Evolutionary conservation across 345 rosid species (phyloP).

Genomic region (Eucalyptus sideroxylon): DNA sequence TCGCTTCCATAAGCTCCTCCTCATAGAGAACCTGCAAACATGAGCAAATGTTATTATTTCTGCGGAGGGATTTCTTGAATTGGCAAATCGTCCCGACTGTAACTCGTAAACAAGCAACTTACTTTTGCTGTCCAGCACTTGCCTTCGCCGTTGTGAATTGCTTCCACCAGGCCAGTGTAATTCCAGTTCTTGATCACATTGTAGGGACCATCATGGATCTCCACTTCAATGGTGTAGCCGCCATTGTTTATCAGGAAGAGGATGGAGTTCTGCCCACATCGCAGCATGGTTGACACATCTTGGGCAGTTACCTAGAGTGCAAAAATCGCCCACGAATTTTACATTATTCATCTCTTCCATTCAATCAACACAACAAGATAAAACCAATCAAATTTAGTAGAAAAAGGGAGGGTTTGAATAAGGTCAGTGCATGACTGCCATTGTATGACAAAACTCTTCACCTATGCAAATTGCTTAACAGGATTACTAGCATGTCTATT

Average conservation of each 20-base stretch:
- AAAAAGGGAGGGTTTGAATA: background rate
- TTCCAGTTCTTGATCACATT: constrained; percentile 87
- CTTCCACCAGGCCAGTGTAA: constrained; percentile 49
- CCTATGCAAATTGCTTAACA: background rate
- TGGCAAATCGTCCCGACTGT: background rate
- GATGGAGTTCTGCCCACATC: constrained; percentile 48
- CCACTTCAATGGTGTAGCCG: constrained; percentile 77
- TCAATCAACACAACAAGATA: background rate
- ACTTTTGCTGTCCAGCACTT: constrained; percentile 84
- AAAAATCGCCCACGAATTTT: background rate
- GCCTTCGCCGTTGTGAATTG: constrained; percentile 18
- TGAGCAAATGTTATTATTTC: background rate
- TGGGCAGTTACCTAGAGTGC: constrained; percentile 51
- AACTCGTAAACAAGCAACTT: background rate
- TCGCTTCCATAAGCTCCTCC: constrained; percentile 58
- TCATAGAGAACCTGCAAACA: constrained; percentile 35
- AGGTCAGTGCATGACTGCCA: background rate
- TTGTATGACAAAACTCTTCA: background rate
- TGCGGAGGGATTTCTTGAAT: background rate
- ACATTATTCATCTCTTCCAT: background rate
- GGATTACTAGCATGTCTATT: constrained; percentile 37
- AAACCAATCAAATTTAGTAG: background rate
- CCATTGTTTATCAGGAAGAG: constrained; percentile 74
- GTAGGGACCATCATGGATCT: constrained; percentile 81
- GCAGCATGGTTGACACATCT: constrained; percentile 66